Percentiles rank a stretch among this genome's conserved stretches.
Conservation (phyloP, 768 basidiomycete species). For the Pleurotus citrinopileatus region DNA sequence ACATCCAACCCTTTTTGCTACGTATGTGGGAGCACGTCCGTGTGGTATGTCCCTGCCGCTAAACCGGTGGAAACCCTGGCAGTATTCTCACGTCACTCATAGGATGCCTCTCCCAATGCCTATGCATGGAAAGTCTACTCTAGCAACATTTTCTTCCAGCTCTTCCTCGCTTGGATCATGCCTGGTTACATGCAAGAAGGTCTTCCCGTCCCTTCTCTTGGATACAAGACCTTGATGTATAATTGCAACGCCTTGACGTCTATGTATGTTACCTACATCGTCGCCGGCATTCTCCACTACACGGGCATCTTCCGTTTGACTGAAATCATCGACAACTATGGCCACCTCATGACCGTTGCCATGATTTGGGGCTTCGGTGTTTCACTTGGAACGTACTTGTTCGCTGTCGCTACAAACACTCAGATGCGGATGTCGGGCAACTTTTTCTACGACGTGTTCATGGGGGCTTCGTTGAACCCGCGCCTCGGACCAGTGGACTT, state of each 20-base stretch:
- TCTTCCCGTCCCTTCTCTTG: constrained; percentile 91
- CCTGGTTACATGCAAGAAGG: constrained; percentile 94
- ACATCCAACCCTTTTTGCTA: constrained; percentile 72
- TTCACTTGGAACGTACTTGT: constrained; percentile 77
- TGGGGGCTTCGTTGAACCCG: constrained; percentile 95
- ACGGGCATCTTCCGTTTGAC: constrained; percentile 85
- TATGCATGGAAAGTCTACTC: constrained; percentile 92
- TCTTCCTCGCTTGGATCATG: constrained; percentile 85
- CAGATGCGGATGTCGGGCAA: constrained; percentile 94
- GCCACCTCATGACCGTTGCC: constrained; percentile 91
- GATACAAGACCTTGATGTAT: constrained; percentile 91
- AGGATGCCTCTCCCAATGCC: constrained; percentile 90
- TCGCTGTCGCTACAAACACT: constrained; percentile 72
- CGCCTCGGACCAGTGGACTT: constrained; percentile 88
- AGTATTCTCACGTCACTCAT: background rate
- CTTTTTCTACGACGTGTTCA: constrained; percentile 93
- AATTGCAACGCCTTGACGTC: constrained; percentile 93
- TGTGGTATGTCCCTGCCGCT: constrained; percentile 44
- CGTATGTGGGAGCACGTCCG: constrained; percentile 86
- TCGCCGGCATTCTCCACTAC: constrained; percentile 74
- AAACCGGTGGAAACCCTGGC: background rate
- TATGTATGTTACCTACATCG: constrained; percentile 79
- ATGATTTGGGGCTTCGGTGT: constrained; percentile 89
- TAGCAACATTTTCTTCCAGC: constrained; percentile 84
- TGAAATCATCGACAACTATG: constrained; percentile 94